Percentiles rank a stretch among this genome's conserved stretches.
These are phyloP conservation scores for Nidula niveotomentosa DNA, from an alignment of 1,284 basidiomycete genomes.

Conservation along the genomic window DNA sequence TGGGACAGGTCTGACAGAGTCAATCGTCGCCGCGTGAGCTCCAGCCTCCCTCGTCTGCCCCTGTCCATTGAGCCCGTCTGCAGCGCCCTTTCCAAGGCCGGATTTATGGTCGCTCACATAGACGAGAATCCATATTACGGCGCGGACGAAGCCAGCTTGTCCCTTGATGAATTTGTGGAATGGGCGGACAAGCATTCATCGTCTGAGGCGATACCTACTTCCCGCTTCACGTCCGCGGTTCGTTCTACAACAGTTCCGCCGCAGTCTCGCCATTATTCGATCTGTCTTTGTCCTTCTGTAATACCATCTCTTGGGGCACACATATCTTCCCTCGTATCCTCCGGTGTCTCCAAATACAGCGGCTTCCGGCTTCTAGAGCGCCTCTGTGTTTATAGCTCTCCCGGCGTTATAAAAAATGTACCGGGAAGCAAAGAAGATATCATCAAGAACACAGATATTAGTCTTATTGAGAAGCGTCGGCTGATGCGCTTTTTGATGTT, in stretches of 20 bases:
- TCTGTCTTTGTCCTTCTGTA: constrained; percentile 83
- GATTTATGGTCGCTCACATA: constrained; percentile 85
- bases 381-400: constrained; percentile 58
- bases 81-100: constrained; percentile 87
- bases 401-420: constrained; percentile 58
- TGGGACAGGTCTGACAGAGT: constrained; percentile 86
- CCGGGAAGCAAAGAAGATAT: constrained; percentile 93
- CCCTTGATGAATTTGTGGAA: constrained; percentile 74
- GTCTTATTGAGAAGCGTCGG: constrained; percentile 84
- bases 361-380: constrained; percentile 87
- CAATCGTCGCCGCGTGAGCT: constrained; percentile 87
- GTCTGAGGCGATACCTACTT: constrained; percentile 12
- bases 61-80: constrained; percentile 15
- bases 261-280: constrained; percentile 77
- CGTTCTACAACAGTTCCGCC: constrained; percentile 42
- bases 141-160: constrained; percentile 78
- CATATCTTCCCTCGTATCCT: constrained; percentile 79
- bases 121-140: constrained; percentile 90
- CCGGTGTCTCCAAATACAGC: constrained; percentile 89
- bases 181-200: constrained; percentile 55
- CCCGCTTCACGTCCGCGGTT: constrained; percentile 39
- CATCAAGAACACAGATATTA: constrained; percentile 83
- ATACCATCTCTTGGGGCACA: constrained; percentile 81
- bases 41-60: not conserved
- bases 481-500: constrained; percentile 94